Evolutionary conservation across 495 filamentous ascomycete species (phyloP), one percentile per base, ranked within the genome.

Genomic region (Penicillium argentinense): DNA sequence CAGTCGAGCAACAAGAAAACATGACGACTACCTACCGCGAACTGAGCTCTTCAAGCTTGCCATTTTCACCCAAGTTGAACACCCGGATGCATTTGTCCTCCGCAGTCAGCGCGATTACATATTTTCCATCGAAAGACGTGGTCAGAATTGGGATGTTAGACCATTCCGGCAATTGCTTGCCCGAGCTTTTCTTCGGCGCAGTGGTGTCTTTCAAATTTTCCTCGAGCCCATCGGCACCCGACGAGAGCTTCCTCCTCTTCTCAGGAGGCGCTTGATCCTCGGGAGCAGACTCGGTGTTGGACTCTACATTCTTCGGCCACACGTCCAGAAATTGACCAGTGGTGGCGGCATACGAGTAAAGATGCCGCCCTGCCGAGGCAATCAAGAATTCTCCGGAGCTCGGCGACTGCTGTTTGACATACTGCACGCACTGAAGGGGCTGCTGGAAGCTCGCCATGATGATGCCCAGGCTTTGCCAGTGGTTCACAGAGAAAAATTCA

Each of bases 41-140:
- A 64, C 84, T 96, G 26, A 92, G 61, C 53, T 86, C 74, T 39
- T 75, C 68, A 14, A 97, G 66, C 7, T 69, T 69, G 16, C 84
- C 86, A 42, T 79, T 70, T 0, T 73, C 66, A 13, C 75, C 71
- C 30, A 91, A 64, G 48, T 81, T 71, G 54, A 97, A 86, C 1
- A 97, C 90, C 55, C 88, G 84, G 43, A 98, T 74, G 41, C 76
- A 83, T 71, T 97, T 98, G 73, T 97, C 93, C 57, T 95, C 90
- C 6, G 79, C 83, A 6, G 93, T 96, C 14, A 90, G 74, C 9
- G 82, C 86, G 26, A 96, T 74, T 9, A 93, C 55, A 70, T 95
- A 74, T 30, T 77, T 71, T 24, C 81, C 76, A 38, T 85, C 74
- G 26, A 75, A 60, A 2, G 86, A 82, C 12, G 75, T 57, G n/a